Base-by-base conservation (phyloP, 1,284 basidiomycete genomes). In the Pascua sp. region DNA sequence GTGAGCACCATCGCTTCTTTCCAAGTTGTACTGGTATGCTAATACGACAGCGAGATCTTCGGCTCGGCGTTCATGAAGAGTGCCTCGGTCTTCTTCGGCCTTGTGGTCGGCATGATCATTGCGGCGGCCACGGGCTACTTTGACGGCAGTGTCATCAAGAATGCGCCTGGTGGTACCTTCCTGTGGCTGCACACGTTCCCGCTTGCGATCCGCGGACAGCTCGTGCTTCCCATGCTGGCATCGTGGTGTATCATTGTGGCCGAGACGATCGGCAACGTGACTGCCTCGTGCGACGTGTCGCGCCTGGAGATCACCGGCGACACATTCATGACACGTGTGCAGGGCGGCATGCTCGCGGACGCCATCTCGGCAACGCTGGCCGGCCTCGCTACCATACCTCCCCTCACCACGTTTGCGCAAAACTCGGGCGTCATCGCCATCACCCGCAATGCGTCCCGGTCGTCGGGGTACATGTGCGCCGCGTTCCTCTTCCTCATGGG, bases 61-160 rank as follows among this genome's bases (percentile, higher is more conserved):
- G 68, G 68, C n/a, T 67, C 66, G 3, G 64, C 67, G 4, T 70
- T 70, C 56, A 67, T 70, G 66, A 68, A 69, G 53, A 64, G 62
- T 8, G 67, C 68, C 5, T 61, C 64, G 1, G 67, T 70, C 39
- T 69, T 72, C 62, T 46, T 72, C 40, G 71, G 71, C 43, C 59
- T 72, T 39, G 41, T 69, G 44, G 50, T 57, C 8, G 68, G 68
- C 16, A 56, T 70, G 53, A 57, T 67, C 66, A 65, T 70, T 18
- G 68, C 62, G 37, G 68, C 67, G 4, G 67, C 62, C 17, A 66
- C 63, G 1, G 68, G 68, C 7, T 70, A 65, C 62, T 68, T 70
- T 49, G 53, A 67, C 60, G 43, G 55, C 8, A 15, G 46, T 10
- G 54, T 51, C 47, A 70, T 70, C 54, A 49, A 54, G 18, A 16